Percentiles rank a stretch among this genome's conserved stretches.
Evolutionary conservation across 2,329 filamentous ascomycete species (phyloP).

Genomic region (Penicillium sp.): DNA sequence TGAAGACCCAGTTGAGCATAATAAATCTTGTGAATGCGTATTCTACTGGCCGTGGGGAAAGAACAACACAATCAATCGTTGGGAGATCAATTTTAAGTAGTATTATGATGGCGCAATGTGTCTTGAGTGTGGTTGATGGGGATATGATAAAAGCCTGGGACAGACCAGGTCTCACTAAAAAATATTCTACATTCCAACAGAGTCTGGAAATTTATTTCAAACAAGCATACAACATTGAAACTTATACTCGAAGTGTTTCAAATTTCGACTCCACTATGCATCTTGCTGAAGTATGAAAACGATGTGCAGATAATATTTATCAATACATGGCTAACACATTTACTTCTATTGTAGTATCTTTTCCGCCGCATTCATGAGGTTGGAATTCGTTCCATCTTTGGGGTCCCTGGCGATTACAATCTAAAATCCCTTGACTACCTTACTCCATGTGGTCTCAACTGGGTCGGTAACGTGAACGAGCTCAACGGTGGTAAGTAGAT

Average conservation of each 20-base stretch:
- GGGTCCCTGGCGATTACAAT: slow-evolving; percentile 59
- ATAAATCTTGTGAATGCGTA: too few species aligned
- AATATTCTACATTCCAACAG: not conserved
- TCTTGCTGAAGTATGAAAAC: slow-evolving; percentile 2
- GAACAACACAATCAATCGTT: too few species aligned
- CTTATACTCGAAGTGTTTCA: not conserved
- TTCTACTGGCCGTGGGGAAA: not conserved
- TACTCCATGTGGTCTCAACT: slow-evolving; percentile 51
- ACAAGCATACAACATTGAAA: not conserved
- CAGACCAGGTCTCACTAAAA: not conserved
- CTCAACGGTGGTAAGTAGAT: slow-evolving; percentile 50
- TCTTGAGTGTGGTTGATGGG: not conserved
- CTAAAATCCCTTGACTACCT: slow-evolving; percentile 58
- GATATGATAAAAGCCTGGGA: not conserved
- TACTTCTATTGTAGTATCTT: not conserved
- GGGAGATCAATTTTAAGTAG: not conserved
- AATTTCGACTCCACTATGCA: not conserved
- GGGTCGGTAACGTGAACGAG: slow-evolving; percentile 60
- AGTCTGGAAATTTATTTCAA: too few species aligned
- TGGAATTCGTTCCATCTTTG: slow-evolving; percentile 12
- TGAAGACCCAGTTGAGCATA: not conserved
- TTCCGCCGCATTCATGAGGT: slow-evolving; percentile 4
- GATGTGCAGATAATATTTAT: not conserved
- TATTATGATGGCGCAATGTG: not conserved
- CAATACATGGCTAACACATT: not conserved